A percentile compares a stretch with the other conserved stretches of the same genome.
phyloP scores from a whole-genome alignment of 1,139 yeast species.

The Zygoascus hellenicus region DNA sequence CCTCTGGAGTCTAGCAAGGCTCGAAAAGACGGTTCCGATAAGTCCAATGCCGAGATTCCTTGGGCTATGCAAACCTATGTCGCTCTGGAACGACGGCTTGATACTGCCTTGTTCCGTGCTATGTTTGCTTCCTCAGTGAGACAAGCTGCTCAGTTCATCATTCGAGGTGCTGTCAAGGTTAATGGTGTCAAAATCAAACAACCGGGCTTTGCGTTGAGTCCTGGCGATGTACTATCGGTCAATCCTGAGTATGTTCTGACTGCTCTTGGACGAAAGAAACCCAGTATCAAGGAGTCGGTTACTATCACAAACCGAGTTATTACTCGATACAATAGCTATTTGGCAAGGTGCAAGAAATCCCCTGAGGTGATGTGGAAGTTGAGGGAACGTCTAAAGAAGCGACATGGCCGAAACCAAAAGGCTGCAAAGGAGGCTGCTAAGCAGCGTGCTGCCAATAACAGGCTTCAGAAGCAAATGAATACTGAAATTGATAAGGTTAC shows the following conservation, averaged over 20 bases:
- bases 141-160: constrained; percentile 86
- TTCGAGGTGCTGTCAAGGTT: constrained; percentile 77
- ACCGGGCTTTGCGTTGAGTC: constrained; percentile 69
- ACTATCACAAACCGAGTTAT: constrained; percentile 68
- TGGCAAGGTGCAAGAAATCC: constrained; percentile 49
- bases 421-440: constrained; percentile 15
- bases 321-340: constrained; percentile 66
- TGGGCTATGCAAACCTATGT: constrained; percentile 85
- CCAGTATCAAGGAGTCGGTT: constrained; percentile 61
- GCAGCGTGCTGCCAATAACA: constrained; percentile 28
- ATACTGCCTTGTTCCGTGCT: constrained; percentile 82
- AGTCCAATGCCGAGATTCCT: constrained; percentile 42
- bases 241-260: constrained; percentile 78
- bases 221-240: constrained; percentile 86
- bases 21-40: constrained; percentile 30
- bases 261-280: constrained; percentile 83
- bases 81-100: constrained; percentile 79
- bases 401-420: constrained; percentile 33
- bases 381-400: constrained; percentile 37
- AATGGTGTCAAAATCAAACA: constrained; percentile 73
- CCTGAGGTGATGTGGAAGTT: constrained; percentile 57
- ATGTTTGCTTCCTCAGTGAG: constrained; percentile 91
- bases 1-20: constrained; percentile 38
- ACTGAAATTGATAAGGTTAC: constrained; percentile 25
- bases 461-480: constrained; percentile 34